Evolutionary conservation across 23 red algal species (phyloP).

Genomic region (Gracilaria domingensis): DNA sequence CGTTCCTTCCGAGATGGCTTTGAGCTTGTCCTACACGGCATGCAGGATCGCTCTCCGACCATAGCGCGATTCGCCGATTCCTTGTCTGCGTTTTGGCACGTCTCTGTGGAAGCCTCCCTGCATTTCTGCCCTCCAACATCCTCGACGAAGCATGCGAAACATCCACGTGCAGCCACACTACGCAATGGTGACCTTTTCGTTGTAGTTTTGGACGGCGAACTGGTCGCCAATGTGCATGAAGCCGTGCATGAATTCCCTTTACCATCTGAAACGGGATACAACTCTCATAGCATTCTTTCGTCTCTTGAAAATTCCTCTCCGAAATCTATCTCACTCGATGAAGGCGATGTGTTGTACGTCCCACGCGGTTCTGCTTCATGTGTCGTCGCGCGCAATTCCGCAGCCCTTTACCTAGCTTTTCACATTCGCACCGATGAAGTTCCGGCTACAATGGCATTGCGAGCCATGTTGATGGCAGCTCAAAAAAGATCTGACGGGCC

Average conservation of each 20-base stretch:
- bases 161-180: conserved; percentile 3
- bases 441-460: conserved; percentile 16
- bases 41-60: conserved; percentile 29
- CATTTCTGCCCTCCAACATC: conserved; percentile 30
- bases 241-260: neutral
- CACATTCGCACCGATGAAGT: conserved; percentile 37
- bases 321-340: conserved; percentile 34
- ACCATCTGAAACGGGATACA: neutral
- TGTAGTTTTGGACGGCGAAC: conserved; percentile 39
- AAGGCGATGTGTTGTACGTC: conserved; percentile 51
- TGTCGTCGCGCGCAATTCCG: neutral
- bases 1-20: conserved; percentile 39
- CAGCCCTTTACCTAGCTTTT: conserved; percentile 25
- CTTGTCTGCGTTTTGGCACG: conserved; percentile 49
- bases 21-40: conserved; percentile 33
- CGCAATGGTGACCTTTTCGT: conserved; percentile 26
- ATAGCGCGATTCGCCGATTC: conserved; percentile 43
- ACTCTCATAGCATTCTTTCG: conserved; percentile 22
- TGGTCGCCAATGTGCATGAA: conserved; percentile 29
- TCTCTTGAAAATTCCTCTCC: conserved; percentile 1
- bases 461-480: conserved; percentile 12
- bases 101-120: conserved; percentile 21
- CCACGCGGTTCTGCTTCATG: conserved; percentile 26
- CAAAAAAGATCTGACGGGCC: conserved; percentile 6
- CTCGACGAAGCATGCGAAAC: neutral